A percentile compares a stretch with the other conserved stretches of the same genome.
phyloP scores from a whole-genome alignment of 164 flowering plant genomes.

The Macadamia integrifolia region DNA sequence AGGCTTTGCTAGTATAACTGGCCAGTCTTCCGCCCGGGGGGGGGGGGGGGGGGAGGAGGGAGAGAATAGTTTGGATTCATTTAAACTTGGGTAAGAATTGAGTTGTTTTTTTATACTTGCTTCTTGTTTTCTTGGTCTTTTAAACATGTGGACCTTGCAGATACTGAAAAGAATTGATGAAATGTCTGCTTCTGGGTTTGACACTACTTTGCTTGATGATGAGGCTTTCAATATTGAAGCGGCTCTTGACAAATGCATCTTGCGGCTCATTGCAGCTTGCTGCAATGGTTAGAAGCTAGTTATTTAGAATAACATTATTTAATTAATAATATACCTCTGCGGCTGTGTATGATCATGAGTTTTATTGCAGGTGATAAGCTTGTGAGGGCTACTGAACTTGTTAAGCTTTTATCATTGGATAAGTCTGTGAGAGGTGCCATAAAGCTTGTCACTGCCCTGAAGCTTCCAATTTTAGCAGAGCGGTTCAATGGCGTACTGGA shows the following conservation, averaged over 20 bases:
- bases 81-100: not conserved
- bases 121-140: not conserved
- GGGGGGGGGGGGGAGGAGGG: no score
- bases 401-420: slow-evolving; percentile 67
- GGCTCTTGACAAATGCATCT: slow-evolving; percentile 80
- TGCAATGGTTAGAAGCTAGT: slow-evolving; percentile 63
- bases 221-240: slow-evolving; percentile 72
- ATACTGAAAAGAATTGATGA: slow-evolving; percentile 58
- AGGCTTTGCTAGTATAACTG: no score
- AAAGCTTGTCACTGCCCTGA: slow-evolving; percentile 77
- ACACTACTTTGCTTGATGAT: slow-evolving; percentile 58
- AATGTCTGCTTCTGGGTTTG: slow-evolving; percentile 43
- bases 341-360: slow-evolving; percentile 6
- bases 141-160: slow-evolving; percentile 31
- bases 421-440: slow-evolving; percentile 88
- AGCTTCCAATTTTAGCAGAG: slow-evolving; percentile 90
- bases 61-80: no score
- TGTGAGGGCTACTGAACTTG: slow-evolving; percentile 84
- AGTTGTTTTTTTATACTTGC: not conserved
- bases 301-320: not conserved
- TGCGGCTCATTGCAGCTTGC: slow-evolving; percentile 87
- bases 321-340: not conserved
- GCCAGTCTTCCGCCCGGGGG: no score
- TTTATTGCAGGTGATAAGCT: slow-evolving; percentile 79
- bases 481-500: slow-evolving; percentile 72